These are phyloP conservation scores for Candida glucosophila DNA, from an alignment of 1,139 yeast species.

Conservation along the genomic window DNA sequence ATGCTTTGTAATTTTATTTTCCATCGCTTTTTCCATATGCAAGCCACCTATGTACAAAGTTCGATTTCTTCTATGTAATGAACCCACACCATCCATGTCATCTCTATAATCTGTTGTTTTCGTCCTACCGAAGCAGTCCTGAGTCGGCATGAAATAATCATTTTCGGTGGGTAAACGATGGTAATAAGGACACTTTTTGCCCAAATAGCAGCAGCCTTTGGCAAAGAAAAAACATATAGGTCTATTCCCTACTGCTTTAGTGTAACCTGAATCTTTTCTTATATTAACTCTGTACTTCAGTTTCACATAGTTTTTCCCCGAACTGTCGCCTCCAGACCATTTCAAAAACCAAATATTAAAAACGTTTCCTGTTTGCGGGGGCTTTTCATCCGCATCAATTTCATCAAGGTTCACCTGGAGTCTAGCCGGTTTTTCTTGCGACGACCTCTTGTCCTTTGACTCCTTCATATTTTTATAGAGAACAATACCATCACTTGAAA, in stretches of 20 bases:
- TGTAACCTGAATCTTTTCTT: slow-evolving; percentile 62
- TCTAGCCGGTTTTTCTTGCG: slow-evolving; percentile 30
- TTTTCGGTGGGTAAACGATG: slow-evolving; percentile 61
- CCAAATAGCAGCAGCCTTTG: slow-evolving; percentile 78
- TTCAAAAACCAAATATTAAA: slow-evolving; percentile 85
- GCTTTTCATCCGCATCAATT: slow-evolving; percentile 54
- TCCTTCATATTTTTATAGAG: neutral
- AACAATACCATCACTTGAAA: too few relatives aligned
- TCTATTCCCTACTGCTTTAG: slow-evolving; percentile 47
- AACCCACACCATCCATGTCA: slow-evolving; percentile 93
- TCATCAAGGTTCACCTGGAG: slow-evolving; percentile 65
- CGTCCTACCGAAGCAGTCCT: slow-evolving; percentile 92
- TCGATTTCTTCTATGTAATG: slow-evolving; percentile 59
- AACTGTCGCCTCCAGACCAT: slow-evolving; percentile 70
- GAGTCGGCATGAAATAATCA: slow-evolving; percentile 47
- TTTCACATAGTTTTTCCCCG: slow-evolving; percentile 21
- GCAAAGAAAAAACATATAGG: slow-evolving; percentile 79
- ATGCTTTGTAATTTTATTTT: slow-evolving; percentile 28
- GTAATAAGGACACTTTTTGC: slow-evolving; percentile 63
- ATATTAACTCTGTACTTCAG: slow-evolving; percentile 49
- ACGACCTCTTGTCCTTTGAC: slow-evolving; percentile 1
- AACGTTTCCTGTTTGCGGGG: slow-evolving; percentile 72
- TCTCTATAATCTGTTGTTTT: slow-evolving; percentile 76
- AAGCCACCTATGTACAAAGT: slow-evolving; percentile 77
- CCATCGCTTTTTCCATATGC: slow-evolving; percentile 19